phyloP scores from a whole-genome alignment of 139 green algal genomes.

The Trebouxia sp. region DNA sequence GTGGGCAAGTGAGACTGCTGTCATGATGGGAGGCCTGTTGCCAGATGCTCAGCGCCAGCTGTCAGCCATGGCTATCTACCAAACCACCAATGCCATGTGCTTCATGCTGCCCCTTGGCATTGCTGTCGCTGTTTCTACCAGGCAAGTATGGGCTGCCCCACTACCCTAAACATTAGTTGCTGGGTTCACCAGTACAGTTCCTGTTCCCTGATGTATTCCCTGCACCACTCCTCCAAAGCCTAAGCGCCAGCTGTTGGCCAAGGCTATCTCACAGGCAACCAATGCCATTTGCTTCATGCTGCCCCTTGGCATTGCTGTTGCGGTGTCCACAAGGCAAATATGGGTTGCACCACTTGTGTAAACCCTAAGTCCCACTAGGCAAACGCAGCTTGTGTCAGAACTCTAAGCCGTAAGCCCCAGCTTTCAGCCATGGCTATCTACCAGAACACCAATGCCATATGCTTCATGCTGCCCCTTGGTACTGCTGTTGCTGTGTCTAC shows the following conservation, averaged over 20 bases:
- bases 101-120: conserved; percentile 37
- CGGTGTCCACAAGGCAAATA: not conserved
- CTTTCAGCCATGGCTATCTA: conserved; percentile 20
- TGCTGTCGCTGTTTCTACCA: conserved; percentile 22
- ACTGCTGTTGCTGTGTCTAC: not conserved
- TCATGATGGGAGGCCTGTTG: conserved; percentile 2
- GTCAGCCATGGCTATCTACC: conserved; percentile 29
- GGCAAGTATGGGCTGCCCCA: no score
- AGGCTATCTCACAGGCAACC: not conserved
- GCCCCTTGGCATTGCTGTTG: conserved; percentile 14
- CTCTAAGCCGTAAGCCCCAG: no score
- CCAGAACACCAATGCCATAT: not conserved
- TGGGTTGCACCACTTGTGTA: no score
- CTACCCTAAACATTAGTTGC: no score
- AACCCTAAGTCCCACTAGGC: no score
- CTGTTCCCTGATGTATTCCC: no score
- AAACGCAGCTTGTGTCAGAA: no score
- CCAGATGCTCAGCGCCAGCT: conserved; percentile 23
- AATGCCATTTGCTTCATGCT: conserved; percentile 24
- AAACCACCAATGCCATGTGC: conserved; percentile 26
- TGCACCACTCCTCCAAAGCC: no score
- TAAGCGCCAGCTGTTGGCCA: conserved; percentile 2
- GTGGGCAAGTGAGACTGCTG: conserved; percentile 25
- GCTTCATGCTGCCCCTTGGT: conserved; percentile 27
- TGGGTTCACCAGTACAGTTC: no score